Base-by-base conservation (phyloP, 2,329 filamentous ascomycete genomes). In the Xylaria sp. region DNA sequence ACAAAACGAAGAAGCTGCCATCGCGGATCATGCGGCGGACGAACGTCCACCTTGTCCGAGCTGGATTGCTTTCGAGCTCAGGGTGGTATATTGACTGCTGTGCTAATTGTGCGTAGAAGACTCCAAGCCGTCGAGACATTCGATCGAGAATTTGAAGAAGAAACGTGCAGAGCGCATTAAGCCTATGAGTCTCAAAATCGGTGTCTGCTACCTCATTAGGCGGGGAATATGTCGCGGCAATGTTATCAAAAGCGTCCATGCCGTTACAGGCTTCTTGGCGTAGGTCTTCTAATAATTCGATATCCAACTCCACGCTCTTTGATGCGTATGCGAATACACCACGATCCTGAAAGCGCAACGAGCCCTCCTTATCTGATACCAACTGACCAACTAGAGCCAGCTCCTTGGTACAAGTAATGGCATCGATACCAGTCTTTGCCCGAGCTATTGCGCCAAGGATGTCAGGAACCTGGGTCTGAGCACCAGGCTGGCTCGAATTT, bases 221-320 rank as follows among this genome's bases (percentile, higher is more conserved):
- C 47, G 45, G 54, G 17, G 62, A 34, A 47, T 51, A 54, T 51
- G 62, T 50, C 30, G 62, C 19, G 45, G 71, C 67, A 32, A 87
- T 78, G 24, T 78, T 80, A 53, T 83, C 84, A 30, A 86, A 86
- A 0, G 85, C 85, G 67, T 88, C 85, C 84, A 88, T 88, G 8
- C 85, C 86, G 24, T 79, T 78, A 60, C 85, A 86, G 0, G 82
- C 84, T 69, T 87, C 85, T 56, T 84, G 82, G 6, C 85, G 81
- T 1, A 87, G 82, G 62, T 85, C 82, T 68, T 88, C 85, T 2
- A 88, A 80, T 1, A 88, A 81, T 61, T 83, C 82, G 60, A 87
- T 85, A 54, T 88, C 85, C 2, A 85, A 79, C 68, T 84, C 79
- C 0, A 86, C 83, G 2, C 82, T 84, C 63, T 79, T 81, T 17